These are phyloP conservation scores for Maudiozyma turicensis DNA, from an alignment of 805 yeast genomes.

Conservation along the genomic window DNA sequence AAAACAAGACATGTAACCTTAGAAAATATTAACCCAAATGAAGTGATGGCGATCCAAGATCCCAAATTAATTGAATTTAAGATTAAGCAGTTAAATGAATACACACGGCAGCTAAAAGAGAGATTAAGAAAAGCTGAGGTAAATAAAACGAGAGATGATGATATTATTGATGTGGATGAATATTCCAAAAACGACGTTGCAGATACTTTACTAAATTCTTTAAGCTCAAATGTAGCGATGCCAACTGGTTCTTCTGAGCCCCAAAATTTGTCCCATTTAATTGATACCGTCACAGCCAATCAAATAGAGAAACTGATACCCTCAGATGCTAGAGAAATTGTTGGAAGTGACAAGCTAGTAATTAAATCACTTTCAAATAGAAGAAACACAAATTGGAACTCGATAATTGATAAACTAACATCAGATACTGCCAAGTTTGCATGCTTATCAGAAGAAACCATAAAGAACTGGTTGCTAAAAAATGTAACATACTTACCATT, in stretches of 20 bases:
- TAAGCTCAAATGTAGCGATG: not conserved
- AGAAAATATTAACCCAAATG: constrained; percentile 8
- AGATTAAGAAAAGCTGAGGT: constrained; percentile 3
- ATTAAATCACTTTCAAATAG: constrained; percentile 15
- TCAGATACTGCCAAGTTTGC: constrained; percentile 8
- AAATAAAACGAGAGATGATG: not conserved
- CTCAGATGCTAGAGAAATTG: constrained; percentile 9
- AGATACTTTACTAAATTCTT: constrained; percentile 2
- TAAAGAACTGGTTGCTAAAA: constrained; percentile 6
- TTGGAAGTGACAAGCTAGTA: constrained; percentile 18
- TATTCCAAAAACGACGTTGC: not conserved
- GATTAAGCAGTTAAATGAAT: constrained; percentile 22
- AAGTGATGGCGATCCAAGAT: constrained; percentile 4
- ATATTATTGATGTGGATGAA: not conserved
- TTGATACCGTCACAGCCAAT: constrained; percentile 7
- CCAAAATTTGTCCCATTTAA: constrained; percentile 12
- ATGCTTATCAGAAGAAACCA: constrained; percentile 5
- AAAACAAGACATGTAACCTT: constrained; percentile 8
- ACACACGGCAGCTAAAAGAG: constrained; percentile 17
- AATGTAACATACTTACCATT: constrained; percentile 12
- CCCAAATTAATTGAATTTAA: constrained; percentile 20
- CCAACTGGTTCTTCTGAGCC: not conserved
- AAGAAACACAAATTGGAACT: constrained; percentile 21
- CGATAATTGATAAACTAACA: constrained; percentile 14
- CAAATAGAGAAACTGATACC: constrained; percentile 17